phyloP scores from a whole-genome alignment of 441 rosid genomes.

The Populus hybrid region DNA sequence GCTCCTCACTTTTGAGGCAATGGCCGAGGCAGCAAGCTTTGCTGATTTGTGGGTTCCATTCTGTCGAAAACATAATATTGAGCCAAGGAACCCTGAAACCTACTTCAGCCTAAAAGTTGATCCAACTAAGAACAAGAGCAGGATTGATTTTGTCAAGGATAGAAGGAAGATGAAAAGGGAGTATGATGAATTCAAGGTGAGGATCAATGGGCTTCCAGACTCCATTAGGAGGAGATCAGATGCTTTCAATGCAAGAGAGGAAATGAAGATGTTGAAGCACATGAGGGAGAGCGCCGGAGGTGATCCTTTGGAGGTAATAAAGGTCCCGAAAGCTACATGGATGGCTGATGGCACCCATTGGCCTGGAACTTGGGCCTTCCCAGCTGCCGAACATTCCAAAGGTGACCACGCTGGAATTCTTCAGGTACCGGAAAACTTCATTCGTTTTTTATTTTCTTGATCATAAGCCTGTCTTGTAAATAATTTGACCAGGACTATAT shows the following conservation, averaged over 20 bases:
- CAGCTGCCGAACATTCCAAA: constrained; percentile 65
- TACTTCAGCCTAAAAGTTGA: constrained; percentile 76
- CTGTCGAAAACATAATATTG: constrained; percentile 79
- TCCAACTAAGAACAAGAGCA: constrained; percentile 82
- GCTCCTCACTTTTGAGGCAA: constrained; percentile 84
- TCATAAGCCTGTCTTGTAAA: background rate
- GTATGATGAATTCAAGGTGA: constrained; percentile 85
- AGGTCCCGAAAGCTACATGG: constrained; percentile 87
- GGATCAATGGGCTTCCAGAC: constrained; percentile 82
- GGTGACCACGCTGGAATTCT: constrained; percentile 90
- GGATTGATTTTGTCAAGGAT: constrained; percentile 81
- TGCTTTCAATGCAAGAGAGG: constrained; percentile 88
- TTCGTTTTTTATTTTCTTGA: background rate
- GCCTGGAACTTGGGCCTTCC: constrained; percentile 79
- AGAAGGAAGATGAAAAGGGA: constrained; percentile 77
- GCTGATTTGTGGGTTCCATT: constrained; percentile 95
- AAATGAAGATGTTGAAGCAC: constrained; percentile 80
- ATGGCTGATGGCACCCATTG: constrained; percentile 99
- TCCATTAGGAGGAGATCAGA: constrained; percentile 83
- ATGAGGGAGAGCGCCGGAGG: constrained; percentile 56
- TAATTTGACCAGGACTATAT: background rate
- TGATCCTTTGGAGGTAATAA: constrained; percentile 58
- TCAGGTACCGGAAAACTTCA: constrained; percentile 31
- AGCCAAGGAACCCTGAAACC: constrained; percentile 81
- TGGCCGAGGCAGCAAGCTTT: constrained; percentile 92